Conservation (phyloP, 208 protist species). For the Novymonas esmeraldas region DNA sequence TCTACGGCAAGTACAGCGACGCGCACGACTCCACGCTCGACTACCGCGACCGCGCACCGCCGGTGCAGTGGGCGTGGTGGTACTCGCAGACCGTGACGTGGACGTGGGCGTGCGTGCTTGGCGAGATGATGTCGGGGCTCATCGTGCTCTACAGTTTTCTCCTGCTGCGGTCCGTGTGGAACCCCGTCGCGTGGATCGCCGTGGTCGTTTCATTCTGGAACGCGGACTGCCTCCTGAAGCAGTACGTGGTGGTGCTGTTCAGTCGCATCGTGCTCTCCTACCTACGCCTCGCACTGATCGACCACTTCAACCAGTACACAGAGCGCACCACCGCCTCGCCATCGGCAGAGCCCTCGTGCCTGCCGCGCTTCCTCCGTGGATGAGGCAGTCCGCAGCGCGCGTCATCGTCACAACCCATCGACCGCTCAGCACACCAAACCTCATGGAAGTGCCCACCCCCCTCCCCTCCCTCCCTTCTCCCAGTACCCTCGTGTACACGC, state of each 20-base stretch:
- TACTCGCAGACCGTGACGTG: slow-evolving; percentile 53
- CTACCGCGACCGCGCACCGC: slow-evolving; percentile 20
- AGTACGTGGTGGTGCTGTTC: slow-evolving; percentile 43
- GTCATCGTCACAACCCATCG: too few relatives aligned
- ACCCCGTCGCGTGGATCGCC: slow-evolving; percentile 50
- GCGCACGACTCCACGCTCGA: slow-evolving; percentile 22
- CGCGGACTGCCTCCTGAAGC: slow-evolving; percentile 44
- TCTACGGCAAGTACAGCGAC: slow-evolving; percentile 47
- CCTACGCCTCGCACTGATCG: slow-evolving; percentile 32
- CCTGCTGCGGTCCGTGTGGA: slow-evolving; percentile 28
- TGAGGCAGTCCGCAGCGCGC: too few relatives aligned
- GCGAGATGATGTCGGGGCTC: slow-evolving; percentile 33
- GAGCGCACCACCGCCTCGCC: background rate
- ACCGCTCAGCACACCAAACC: too few relatives aligned
- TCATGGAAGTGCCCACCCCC: too few relatives aligned
- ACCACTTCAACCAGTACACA: slow-evolving; percentile 49
- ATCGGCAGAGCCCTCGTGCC: background rate
- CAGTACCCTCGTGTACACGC: too few relatives aligned
- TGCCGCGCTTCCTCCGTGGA: too few relatives aligned
- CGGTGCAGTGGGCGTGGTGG: slow-evolving; percentile 40
- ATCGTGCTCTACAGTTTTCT: slow-evolving; percentile 41
- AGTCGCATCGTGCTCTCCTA: slow-evolving; percentile 33
- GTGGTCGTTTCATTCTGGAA: slow-evolving; percentile 43
- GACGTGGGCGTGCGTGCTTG: slow-evolving; percentile 37
- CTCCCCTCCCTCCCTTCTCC: too few relatives aligned